Conservation (phyloP, 2,329 filamentous ascomycete genomes). For the Colletotrichum falcatum region DNA sequence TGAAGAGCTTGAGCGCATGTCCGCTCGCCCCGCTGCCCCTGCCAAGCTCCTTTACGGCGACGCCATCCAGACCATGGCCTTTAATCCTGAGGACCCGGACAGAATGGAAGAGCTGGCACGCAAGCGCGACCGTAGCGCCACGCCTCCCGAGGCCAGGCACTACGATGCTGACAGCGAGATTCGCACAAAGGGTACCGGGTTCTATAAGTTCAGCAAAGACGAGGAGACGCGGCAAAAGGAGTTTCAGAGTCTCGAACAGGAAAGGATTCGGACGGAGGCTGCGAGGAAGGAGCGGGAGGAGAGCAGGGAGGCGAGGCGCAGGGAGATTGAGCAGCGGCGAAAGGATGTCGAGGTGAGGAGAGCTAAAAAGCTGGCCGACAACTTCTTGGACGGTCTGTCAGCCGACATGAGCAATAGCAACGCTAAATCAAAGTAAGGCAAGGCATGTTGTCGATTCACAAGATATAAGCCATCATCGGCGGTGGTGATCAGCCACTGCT, state of each 20-base stretch:
- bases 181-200: slow-evolving; percentile 87
- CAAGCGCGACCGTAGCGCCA: slow-evolving; percentile 82
- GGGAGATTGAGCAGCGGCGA: slow-evolving; percentile 73
- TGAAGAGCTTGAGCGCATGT: slow-evolving; percentile 75
- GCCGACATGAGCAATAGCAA: slow-evolving; percentile 15
- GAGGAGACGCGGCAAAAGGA: slow-evolving; percentile 73
- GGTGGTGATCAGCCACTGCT: neutral
- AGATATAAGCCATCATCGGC: neutral
- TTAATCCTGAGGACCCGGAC: slow-evolving; percentile 77
- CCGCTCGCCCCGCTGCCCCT: slow-evolving; percentile 75
- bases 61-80: slow-evolving; percentile 84
- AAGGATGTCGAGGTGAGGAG: slow-evolving; percentile 70
- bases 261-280: slow-evolving; percentile 76
- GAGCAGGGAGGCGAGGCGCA: slow-evolving; percentile 68
- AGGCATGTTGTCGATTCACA: neutral
- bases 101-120: slow-evolving; percentile 83
- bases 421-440: neutral
- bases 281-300: slow-evolving; percentile 67
- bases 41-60: slow-evolving; percentile 84
- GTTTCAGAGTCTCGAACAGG: slow-evolving; percentile 79
- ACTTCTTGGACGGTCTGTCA: slow-evolving; percentile 73
- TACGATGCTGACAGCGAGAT: slow-evolving; percentile 90
- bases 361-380: slow-evolving; percentile 77
- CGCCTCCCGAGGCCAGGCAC: slow-evolving; percentile 83
- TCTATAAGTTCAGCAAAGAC: slow-evolving; percentile 89